Conservation (phyloP, 1,284 basidiomycete species). For the Melampsora larici-populina region DNA sequence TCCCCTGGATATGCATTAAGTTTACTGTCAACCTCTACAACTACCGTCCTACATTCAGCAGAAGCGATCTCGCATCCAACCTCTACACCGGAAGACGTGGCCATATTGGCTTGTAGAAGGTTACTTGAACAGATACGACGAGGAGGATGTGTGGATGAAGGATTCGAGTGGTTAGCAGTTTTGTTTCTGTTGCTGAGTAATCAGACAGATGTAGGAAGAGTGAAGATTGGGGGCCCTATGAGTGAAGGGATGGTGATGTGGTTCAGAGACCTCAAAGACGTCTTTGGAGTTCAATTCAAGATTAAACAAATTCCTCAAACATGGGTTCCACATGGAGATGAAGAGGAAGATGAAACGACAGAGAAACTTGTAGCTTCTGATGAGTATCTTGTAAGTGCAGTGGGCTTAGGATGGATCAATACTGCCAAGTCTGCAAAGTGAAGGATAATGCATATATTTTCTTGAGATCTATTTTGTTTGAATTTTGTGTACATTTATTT, state of each 20-base stretch:
- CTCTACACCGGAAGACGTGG: constrained; percentile 71
- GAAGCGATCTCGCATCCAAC: constrained; percentile 73
- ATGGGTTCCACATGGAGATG: neutral
- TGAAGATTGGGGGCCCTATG: constrained; percentile 68
- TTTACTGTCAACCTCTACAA: constrained; percentile 86
- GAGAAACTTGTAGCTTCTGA: neutral
- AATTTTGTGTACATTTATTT: too few relatives aligned
- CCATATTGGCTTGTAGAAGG: constrained; percentile 69
- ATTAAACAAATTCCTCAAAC: constrained; percentile 20
- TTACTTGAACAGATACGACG: constrained; percentile 73
- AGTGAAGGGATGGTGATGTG: constrained; percentile 29
- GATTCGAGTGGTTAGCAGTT: constrained; percentile 83
- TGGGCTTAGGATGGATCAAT: constrained; percentile 42
- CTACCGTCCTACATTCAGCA: constrained; percentile 78
- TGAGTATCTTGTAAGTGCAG: constrained; percentile 30
- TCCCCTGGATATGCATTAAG: constrained; percentile 94
- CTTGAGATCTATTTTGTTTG: too few relatives aligned
- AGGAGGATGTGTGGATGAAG: constrained; percentile 85
- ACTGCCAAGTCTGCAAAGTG: constrained; percentile 40
- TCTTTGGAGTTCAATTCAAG: constrained; percentile 40
- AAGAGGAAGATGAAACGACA: neutral
- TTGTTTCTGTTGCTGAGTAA: constrained; percentile 91
- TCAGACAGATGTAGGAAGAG: constrained; percentile 81
- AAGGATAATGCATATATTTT: neutral
- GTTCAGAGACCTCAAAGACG: constrained; percentile 37